Evolutionary conservation across 2,329 filamentous ascomycete species (phyloP).

Genomic region (Diaporthe ilicicola): DNA sequence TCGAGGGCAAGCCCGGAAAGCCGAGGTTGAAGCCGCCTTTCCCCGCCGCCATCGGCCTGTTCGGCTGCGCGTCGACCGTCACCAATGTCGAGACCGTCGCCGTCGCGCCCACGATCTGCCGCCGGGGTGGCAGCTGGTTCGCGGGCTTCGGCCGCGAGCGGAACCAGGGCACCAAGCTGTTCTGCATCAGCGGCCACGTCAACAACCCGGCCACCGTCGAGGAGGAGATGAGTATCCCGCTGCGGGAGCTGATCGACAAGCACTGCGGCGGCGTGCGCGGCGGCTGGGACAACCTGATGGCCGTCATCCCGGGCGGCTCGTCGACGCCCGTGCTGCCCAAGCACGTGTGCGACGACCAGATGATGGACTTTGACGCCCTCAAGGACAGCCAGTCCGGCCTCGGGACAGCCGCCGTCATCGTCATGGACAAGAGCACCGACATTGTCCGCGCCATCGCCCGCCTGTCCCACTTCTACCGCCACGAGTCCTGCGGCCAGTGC

Average conservation of each 20-base stretch:
- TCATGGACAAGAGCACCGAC: conserved; percentile 98
- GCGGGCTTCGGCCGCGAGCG: conserved; percentile 92
- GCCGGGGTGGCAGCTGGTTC: conserved; percentile 93
- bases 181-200: conserved; percentile 97
- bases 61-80: conserved; percentile 97
- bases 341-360: conserved; percentile 87
- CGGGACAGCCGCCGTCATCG: conserved; percentile 95
- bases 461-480: conserved; percentile 96
- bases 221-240: conserved; percentile 98
- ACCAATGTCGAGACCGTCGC: conserved; percentile 98
- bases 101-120: conserved; percentile 93
- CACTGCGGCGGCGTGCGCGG: conserved; percentile 97
- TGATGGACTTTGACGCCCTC: conserved; percentile 99
- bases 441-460: conserved; percentile 93
- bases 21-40: conserved; percentile 98
- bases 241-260: conserved; percentile 95
- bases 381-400: conserved; percentile 98
- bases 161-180: conserved; percentile 97
- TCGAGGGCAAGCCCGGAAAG: conserved; percentile 99
- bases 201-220: conserved; percentile 99
- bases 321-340: conserved; percentile 96
- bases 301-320: conserved; percentile 94
- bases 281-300: conserved; percentile 97
- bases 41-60: conserved; percentile 95
- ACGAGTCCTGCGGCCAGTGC: conserved; percentile 98